Conservation (phyloP, 176 grass and related monocot genomes). For the Carex pumila region DNA sequence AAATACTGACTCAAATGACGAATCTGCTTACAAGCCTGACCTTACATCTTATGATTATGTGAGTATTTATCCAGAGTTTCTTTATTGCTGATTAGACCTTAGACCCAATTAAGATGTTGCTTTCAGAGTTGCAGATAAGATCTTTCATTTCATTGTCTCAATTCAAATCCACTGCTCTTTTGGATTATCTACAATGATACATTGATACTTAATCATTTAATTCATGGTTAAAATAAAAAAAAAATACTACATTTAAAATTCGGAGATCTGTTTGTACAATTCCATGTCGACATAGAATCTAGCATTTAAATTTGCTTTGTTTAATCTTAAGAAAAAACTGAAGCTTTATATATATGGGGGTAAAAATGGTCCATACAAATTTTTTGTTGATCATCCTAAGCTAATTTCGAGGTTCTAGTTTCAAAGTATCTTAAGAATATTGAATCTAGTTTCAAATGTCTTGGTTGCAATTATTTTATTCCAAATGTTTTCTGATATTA, state of each 20-base stretch:
- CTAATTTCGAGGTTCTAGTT: not conserved
- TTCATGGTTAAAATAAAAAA: not conserved
- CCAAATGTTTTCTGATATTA: not conserved
- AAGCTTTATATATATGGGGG: not conserved
- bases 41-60: constrained; percentile 97
- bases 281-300: not conserved
- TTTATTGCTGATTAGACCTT: not conserved
- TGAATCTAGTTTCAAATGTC: not conserved
- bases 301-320: not conserved
- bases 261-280: not conserved
- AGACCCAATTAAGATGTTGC: not conserved
- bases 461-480: not conserved
- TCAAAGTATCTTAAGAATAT: not conserved
- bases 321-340: not conserved
- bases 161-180: constrained; percentile 2
- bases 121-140: not conserved
- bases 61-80: constrained; percentile 21
- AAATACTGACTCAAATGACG: constrained; percentile 80
- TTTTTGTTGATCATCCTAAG: not conserved
- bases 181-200: not conserved
- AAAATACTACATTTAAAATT: not conserved
- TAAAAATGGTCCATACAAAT: not conserved
- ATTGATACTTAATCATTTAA: constrained; percentile 18
- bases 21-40: constrained; percentile 79
- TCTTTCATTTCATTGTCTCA: not conserved